Conservation (phyloP, 139 green algal genomes). For the Nannochloris sp. region DNA sequence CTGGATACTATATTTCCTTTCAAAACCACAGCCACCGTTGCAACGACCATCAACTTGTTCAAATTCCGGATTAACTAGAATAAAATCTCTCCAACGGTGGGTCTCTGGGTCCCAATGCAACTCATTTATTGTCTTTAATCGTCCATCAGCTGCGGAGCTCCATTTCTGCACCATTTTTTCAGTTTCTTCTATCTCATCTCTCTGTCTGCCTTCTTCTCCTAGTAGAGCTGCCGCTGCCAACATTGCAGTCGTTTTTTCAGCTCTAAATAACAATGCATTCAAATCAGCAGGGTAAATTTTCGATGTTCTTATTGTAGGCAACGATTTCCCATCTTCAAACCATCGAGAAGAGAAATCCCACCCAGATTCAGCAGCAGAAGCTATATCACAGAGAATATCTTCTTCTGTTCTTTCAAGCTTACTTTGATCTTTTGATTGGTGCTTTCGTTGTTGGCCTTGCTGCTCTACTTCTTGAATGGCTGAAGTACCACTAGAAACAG, state of each 20-base stretch:
- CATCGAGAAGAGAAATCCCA: slow-evolving; percentile 90
- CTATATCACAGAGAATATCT: slow-evolving; percentile 68
- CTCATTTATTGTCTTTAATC: slow-evolving; percentile 41
- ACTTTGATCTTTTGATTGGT: not conserved
- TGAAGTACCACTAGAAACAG: no score
- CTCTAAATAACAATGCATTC: slow-evolving; percentile 67
- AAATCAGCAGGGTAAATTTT: slow-evolving; percentile 83
- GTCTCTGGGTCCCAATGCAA: slow-evolving; percentile 58
- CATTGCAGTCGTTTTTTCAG: slow-evolving; percentile 40
- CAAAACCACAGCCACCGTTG: no score
- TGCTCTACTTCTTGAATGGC: no score
- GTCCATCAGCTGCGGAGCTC: not conserved
- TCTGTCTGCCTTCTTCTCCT: no score
- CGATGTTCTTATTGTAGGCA: slow-evolving; percentile 67
- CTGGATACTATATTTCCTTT: not conserved
- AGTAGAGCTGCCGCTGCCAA: no score
- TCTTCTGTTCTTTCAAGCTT: not conserved
- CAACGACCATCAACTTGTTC: not conserved
- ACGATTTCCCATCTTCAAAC: slow-evolving; percentile 34
- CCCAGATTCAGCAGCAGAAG: slow-evolving; percentile 79
- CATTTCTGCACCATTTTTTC: not conserved
- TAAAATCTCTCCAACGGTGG: slow-evolving; percentile 65
- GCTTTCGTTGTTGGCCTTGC: no score
- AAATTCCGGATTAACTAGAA: slow-evolving; percentile 23
- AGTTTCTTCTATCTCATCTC: not conserved